Conservation (phyloP, 2,329 filamentous ascomycete genomes). For the Tothia fuscella region DNA sequence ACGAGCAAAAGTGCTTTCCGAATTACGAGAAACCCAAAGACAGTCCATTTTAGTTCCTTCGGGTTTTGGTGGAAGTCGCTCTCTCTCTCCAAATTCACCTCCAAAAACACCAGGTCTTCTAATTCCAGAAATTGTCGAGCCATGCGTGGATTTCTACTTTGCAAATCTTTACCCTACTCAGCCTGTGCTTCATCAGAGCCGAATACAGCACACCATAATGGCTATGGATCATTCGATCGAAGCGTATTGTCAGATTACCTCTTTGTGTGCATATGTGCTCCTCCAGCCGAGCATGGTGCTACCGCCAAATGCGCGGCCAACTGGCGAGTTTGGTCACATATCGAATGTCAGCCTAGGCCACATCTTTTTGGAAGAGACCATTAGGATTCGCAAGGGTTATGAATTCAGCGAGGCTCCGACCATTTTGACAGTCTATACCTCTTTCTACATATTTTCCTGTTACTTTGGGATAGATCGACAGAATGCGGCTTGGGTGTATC, state of each 20-base stretch:
- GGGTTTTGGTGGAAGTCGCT: conserved; percentile 16
- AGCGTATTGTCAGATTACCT: conserved; percentile 45
- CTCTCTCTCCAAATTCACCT: conserved; percentile 27
- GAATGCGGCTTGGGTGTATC: conserved; percentile 50
- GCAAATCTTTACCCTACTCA: conserved; percentile 52
- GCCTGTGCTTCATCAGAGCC: conserved; percentile 43
- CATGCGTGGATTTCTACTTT: conserved; percentile 50
- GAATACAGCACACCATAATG: conserved; percentile 40
- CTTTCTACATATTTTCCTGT: conserved; percentile 49
- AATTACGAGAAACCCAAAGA: conserved; percentile 42
- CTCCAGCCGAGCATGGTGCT: conserved; percentile 36
- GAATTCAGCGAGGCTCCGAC: conserved; percentile 47
- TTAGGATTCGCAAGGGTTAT: conserved; percentile 42
- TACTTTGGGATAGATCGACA: conserved; percentile 51
- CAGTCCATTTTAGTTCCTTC: conserved; percentile 32
- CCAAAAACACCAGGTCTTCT: conserved; percentile 37
- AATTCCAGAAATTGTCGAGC: conserved; percentile 36
- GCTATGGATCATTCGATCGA: conserved; percentile 42
- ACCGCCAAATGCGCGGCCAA: conserved; percentile 18
- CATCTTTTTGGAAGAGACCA: conserved; percentile 46
- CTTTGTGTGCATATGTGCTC: conserved; percentile 39
- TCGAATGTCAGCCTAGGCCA: conserved; percentile 16
- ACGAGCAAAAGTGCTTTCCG: conserved; percentile 50
- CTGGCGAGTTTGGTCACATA: conserved; percentile 1
- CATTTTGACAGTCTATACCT: conserved; percentile 46